Base-by-base conservation (phyloP, 2,329 filamentous ascomycete genomes). In the Aspergillus texensis region DNA sequence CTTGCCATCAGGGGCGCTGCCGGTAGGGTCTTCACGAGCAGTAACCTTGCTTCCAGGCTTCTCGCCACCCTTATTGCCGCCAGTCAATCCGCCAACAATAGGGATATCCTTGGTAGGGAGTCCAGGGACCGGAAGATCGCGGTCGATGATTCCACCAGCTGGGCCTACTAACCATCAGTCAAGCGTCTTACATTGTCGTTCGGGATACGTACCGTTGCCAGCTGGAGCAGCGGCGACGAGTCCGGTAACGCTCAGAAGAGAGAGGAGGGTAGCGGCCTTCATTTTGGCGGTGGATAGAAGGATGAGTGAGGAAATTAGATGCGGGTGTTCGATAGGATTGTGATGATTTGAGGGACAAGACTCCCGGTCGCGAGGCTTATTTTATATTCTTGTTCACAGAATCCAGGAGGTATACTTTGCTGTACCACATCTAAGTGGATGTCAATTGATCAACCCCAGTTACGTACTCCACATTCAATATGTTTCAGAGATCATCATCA, bases 201-300 rank as follows among this genome's bases (percentile, higher is more conserved):
- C 4, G 14, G 6, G n/a, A 24, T 10, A 39, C 52, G 26, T 19
- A 55, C 52, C 52, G 16, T 36, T 55, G 32, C 8, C 6, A 30
- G n/a, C 26, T 5, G 54, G 60, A 28, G 54, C 60, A 34, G 60
- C 60, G 4, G 39, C 14, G 43, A 48, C 50, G 39, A 62, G 26
- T 30, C 61, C 61, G 14, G 61, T 14, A 32, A 55, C 46, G 56
- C 39, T 50, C 16, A 62, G 21, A 43, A 62, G 39, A 36, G 61
- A 62, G n/a, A 62, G 12, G 45, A 62, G 14, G 46, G 50, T 41
- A 32, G 48, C 34, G 56, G 48, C 41, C 56, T 59, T 62, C 61
- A 62, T 62, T 46, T 56, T 62, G 56, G 36, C 14, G 9, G 34
- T 39, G 6, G 11, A 14, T 32, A 30, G 5, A 28, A 12, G 14